phyloP scores from a whole-genome alignment of 768 basidiomycete species.

The Russula abietina region DNA sequence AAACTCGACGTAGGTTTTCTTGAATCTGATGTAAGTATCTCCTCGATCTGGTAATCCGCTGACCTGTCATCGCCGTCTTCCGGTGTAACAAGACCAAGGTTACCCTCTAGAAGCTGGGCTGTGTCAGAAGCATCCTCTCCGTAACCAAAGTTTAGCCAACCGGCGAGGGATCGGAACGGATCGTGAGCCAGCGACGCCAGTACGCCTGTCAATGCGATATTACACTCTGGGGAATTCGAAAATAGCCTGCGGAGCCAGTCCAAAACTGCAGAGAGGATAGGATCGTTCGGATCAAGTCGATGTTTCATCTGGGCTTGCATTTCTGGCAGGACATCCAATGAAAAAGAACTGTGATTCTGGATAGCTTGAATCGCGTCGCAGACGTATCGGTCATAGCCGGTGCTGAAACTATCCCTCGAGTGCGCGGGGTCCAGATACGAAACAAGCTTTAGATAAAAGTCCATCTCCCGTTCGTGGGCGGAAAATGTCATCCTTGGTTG shows the following conservation, averaged over 20 bases:
- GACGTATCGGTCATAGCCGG: constrained; percentile 79
- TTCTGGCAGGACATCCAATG: constrained; percentile 39
- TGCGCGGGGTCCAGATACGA: constrained; percentile 72
- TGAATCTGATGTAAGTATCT: constrained; percentile 52
- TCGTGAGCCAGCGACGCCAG: constrained; percentile 77
- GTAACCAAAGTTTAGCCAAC: constrained; percentile 75
- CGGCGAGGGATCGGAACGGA: constrained; percentile 77
- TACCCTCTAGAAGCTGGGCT: constrained; percentile 22
- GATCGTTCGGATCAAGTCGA: constrained; percentile 71
- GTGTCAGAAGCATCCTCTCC: constrained; percentile 34
- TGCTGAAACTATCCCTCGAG: constrained; percentile 68
- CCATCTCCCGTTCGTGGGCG: constrained; percentile 83
- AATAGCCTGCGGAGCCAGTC: constrained; percentile 74
- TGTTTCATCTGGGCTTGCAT: constrained; percentile 50
- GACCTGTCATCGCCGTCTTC: constrained; percentile 76
- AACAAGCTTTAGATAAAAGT: constrained; percentile 69
- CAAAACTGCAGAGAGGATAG: constrained; percentile 64
- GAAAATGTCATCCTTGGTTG: constrained; percentile 70
- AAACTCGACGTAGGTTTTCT: constrained; percentile 57
- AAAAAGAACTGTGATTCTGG: constrained; percentile 58
- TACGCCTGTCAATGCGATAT: constrained; percentile 81
- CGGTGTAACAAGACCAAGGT: constrained; percentile 25
- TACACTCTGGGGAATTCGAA: constrained; percentile 77
- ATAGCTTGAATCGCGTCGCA: constrained; percentile 66
- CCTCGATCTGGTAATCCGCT: constrained; percentile 68